Conservation (phyloP, 129 eudicot genomes). For the Daucus carota region DH1_v3.0 NC_030387.2:13019001-13019500, state of each 20-base stretch:
- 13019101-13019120: background rate
- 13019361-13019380: constrained; percentile 1
- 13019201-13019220: constrained; percentile 10
- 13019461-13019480: background rate
- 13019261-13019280: constrained; percentile 30
- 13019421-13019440: background rate
- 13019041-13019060: constrained; percentile 7
- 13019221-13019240: background rate
- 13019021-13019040: background rate
- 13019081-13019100: background rate
- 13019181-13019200: constrained; percentile 19
- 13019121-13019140: constrained; percentile 15
- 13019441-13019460: constrained; percentile 1
- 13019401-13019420: background rate
- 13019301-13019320: constrained; percentile 2
- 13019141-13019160: constrained; percentile 33
- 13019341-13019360: constrained; percentile 9
- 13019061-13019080: constrained; percentile 11
- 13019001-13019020: background rate
- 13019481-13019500: constrained; percentile 4
- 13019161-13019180: constrained; percentile 31
- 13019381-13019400: background rate
- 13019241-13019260: constrained; percentile 15
- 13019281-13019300: constrained; percentile 28
- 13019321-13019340: constrained; percentile 6